phyloP scores from a whole-genome alignment of 371 early-diverging fungal genomes.

The Mortierella polycephala region DNA sequence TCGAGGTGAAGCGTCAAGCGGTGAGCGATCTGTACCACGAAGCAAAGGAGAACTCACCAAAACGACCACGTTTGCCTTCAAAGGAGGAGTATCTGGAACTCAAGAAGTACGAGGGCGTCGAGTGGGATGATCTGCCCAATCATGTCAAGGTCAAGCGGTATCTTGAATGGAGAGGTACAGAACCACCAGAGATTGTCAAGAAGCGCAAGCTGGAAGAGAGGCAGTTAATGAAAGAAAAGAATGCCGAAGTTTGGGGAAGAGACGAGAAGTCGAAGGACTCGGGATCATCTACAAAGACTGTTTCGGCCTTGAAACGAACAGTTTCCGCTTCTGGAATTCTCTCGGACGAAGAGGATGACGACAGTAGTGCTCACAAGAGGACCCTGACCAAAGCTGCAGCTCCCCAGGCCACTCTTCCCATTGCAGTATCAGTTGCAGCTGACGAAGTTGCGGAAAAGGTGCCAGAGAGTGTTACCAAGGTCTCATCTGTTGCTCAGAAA shows the following conservation, averaged over 20 bases:
- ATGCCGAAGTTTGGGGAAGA: slow-evolving; percentile 5
- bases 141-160: slow-evolving; percentile 31
- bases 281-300: background rate
- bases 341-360: slow-evolving; percentile 6
- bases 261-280: slow-evolving; percentile 7
- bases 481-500: slow-evolving; percentile 17
- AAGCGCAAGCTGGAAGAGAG: slow-evolving; percentile 30
- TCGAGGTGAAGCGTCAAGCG: slow-evolving; percentile 18
- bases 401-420: background rate
- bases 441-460: background rate
- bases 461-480: background rate
- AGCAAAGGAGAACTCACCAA: background rate
- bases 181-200: slow-evolving; percentile 35
- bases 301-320: slow-evolving; percentile 5
- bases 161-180: slow-evolving; percentile 39
- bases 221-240: slow-evolving; percentile 9
- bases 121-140: slow-evolving; percentile 38
- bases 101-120: slow-evolving; percentile 39
- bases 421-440: background rate
- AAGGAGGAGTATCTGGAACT: slow-evolving; percentile 47
- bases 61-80: slow-evolving; percentile 10
- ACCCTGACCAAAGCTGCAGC: background rate
- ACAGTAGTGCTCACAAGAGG: slow-evolving; percentile 4
- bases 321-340: background rate
- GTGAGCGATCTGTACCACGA: slow-evolving; percentile 9